A percentile compares a stretch with the other conserved stretches of the same genome.
Conservation (phyloP, 345 rosid genomes). For the Lenwebbia sp. region DNA sequence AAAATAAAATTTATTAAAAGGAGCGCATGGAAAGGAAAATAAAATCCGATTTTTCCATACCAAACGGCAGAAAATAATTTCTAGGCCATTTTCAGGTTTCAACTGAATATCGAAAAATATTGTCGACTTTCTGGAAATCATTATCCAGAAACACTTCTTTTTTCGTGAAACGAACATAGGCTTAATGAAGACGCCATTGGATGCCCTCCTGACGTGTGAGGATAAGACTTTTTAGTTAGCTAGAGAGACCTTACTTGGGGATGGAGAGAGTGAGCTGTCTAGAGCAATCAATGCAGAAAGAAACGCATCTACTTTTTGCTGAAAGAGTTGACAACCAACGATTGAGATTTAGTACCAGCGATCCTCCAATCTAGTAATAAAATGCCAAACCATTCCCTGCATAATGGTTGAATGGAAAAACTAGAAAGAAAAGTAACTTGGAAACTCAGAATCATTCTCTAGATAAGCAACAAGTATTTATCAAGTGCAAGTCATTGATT, state of each 20-base stretch:
- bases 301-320: not conserved
- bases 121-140: too few species aligned
- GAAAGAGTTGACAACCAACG: not conserved
- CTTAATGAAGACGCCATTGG: not conserved
- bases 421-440: not conserved
- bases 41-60: too few species aligned
- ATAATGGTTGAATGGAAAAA: not conserved
- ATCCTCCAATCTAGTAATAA: too few species aligned
- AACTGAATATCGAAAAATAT: too few species aligned
- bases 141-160: not conserved
- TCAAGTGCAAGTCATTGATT: too few species aligned
- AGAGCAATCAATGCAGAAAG: not conserved
- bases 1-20: too few species aligned
- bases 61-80: too few species aligned
- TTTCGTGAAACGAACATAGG: not conserved
- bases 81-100: too few species aligned
- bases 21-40: too few species aligned
- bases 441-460: too few species aligned
- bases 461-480: not conserved
- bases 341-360: too few species aligned
- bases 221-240: not conserved
- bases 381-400: not conserved
- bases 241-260: not conserved
- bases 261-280: not conserved
- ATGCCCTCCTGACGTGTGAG: not conserved